phyloP scores from a whole-genome alignment of 2,329 filamentous ascomycete species.

The Alternaria alternata region DNA sequence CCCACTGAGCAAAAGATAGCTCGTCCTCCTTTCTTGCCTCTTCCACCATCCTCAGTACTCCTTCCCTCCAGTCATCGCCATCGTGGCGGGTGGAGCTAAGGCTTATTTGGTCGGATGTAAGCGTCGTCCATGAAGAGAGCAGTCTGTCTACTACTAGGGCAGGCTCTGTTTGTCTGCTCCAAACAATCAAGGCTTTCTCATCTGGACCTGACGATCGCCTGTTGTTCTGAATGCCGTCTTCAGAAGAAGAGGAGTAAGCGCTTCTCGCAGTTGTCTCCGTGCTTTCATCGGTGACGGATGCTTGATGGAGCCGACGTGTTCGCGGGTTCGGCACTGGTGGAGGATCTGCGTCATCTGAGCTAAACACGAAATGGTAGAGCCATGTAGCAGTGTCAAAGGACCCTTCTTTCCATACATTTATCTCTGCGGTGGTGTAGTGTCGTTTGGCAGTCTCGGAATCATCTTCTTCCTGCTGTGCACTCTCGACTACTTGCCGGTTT shows the following conservation, averaged over 20 bases:
- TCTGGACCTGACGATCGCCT: not conserved
- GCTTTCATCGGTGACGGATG: slow-evolving; percentile 3
- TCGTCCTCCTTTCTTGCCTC: slow-evolving; percentile 1
- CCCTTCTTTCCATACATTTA: slow-evolving; percentile 21
- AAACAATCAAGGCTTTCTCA: slow-evolving; percentile 6
- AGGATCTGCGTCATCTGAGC: not conserved
- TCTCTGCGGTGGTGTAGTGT: slow-evolving; percentile 4
- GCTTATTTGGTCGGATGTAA: slow-evolving; percentile 17
- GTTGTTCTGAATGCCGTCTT: not conserved
- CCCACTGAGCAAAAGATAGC: slow-evolving; percentile 5
- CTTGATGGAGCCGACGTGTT: not conserved
- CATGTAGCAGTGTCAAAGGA: slow-evolving; percentile 31
- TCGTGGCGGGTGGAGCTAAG: slow-evolving; percentile 13
- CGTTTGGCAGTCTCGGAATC: slow-evolving; percentile 4
- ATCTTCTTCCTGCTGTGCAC: slow-evolving; percentile 20
- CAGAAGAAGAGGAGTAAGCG: not conserved
- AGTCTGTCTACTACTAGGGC: slow-evolving; percentile 25
- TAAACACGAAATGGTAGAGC: slow-evolving; percentile 31
- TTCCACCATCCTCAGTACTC: not conserved
- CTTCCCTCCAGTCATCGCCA: slow-evolving; percentile 6
- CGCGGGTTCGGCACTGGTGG: not conserved
- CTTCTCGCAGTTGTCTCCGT: not conserved
- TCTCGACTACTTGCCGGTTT: slow-evolving; percentile 25
- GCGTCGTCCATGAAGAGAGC: slow-evolving; percentile 24
- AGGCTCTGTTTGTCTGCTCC: slow-evolving; percentile 19